A percentile compares a stretch with the other conserved stretches of the same genome.
These are phyloP conservation scores for Lodderomyces margitis DNA, from an alignment of 1,139 yeast species.

Conservation along the genomic window DNA sequence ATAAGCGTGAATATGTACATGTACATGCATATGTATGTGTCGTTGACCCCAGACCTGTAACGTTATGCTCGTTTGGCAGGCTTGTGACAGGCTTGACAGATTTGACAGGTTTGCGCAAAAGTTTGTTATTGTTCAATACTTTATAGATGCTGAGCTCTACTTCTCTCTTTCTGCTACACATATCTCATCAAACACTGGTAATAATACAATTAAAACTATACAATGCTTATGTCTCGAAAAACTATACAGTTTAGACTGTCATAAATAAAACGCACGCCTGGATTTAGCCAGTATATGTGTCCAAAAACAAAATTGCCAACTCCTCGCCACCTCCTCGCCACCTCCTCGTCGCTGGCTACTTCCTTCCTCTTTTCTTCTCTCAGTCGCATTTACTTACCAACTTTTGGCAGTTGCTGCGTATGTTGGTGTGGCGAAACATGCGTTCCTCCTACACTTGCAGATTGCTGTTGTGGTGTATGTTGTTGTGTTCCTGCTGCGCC, in stretches of 20 bases:
- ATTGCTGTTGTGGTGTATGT: slow-evolving; percentile 7
- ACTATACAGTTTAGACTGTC: background rate
- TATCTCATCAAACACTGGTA: background rate
- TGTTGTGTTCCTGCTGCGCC: background rate
- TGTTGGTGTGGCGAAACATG: slow-evolving; percentile 3
- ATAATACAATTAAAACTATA: slow-evolving; percentile 1
- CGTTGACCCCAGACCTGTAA: background rate
- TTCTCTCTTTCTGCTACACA: background rate
- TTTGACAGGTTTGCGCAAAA: background rate
- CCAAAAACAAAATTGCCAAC: too few species aligned
- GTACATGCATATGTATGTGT: background rate
- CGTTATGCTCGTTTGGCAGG: background rate
- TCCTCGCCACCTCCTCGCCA: too few species aligned
- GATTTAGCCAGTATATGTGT: too few species aligned
- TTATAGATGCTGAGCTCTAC: background rate
- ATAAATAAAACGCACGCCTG: too few species aligned
- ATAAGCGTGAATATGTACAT: background rate
- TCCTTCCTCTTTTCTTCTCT: too few species aligned
- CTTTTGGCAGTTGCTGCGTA: slow-evolving; percentile 1
- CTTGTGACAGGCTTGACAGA: background rate
- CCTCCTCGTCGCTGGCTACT: too few species aligned
- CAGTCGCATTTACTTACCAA: slow-evolving; percentile 1
- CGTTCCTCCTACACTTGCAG: background rate
- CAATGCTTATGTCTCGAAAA: background rate
- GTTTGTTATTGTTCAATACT: background rate